phyloP scores from a whole-genome alignment of 2,329 filamentous ascomycete species.

The Trichoderma brevicompactum region DNA sequence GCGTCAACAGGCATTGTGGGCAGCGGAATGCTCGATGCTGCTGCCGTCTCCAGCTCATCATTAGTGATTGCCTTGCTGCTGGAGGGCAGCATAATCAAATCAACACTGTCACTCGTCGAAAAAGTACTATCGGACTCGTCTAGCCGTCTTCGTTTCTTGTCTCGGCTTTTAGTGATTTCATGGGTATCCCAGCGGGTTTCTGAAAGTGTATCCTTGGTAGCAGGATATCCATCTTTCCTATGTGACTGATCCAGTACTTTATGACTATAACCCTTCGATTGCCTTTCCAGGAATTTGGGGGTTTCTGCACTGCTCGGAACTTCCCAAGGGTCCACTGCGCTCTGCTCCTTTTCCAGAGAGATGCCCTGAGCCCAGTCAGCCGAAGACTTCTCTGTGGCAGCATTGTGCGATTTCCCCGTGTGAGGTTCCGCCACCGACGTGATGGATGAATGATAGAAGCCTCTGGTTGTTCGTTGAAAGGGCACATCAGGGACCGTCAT shows the following conservation, averaged over 20 bases:
- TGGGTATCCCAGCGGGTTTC: not conserved
- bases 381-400: slow-evolving; percentile 28
- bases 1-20: slow-evolving; percentile 34
- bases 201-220: not conserved
- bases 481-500: slow-evolving; percentile 32
- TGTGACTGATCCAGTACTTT: not conserved
- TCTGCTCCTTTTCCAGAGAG: slow-evolving; percentile 32
- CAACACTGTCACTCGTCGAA: slow-evolving; percentile 35
- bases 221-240: not conserved
- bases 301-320: slow-evolving; percentile 50
- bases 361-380: slow-evolving; percentile 42
- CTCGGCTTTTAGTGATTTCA: slow-evolving; percentile 22
- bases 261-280: not conserved
- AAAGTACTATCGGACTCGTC: slow-evolving; percentile 29
- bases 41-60: slow-evolving; percentile 21
- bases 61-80: slow-evolving; percentile 30
- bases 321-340: slow-evolving; percentile 46
- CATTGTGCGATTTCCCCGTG: slow-evolving; percentile 27
- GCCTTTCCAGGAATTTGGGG: not conserved
- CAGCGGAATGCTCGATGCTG: slow-evolving; percentile 19
- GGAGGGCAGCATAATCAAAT: slow-evolving; percentile 36
- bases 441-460: slow-evolving; percentile 37
- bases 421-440: slow-evolving; percentile 39
- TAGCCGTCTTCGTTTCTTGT: slow-evolving; percentile 36
- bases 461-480: slow-evolving; percentile 37